These are phyloP conservation scores for Gaertneriomyces semiglobifer DNA, from an alignment of 192 early-diverging fungal genomes.

Conservation along the genomic window DNA sequence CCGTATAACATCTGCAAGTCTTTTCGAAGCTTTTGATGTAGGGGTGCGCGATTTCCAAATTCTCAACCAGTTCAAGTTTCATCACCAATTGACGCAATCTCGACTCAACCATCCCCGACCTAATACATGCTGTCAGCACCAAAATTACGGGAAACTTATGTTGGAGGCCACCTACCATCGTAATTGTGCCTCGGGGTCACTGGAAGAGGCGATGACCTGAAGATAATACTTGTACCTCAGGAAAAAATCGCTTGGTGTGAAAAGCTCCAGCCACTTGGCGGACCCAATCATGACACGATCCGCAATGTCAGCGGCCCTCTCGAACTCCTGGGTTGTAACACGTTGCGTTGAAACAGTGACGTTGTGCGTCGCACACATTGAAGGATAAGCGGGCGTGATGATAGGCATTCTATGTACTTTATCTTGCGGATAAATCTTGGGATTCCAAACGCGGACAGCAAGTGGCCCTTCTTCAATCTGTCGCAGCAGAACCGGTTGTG, in stretches of 20 bases:
- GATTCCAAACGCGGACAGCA: constrained; percentile 92
- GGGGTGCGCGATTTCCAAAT: constrained; percentile 77
- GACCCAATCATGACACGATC: constrained; percentile 74
- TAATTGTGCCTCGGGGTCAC: constrained; percentile 68
- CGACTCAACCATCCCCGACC: constrained; percentile 89
- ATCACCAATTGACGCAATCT: constrained; percentile 80
- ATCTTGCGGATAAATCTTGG: constrained; percentile 78
- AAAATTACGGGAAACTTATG: background rate
- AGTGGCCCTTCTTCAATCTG: constrained; percentile 82
- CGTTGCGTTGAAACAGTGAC: constrained; percentile 80
- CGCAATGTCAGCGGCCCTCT: constrained; percentile 70
- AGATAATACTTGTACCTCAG: constrained; percentile 81
- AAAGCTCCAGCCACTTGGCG: constrained; percentile 75
- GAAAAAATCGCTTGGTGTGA: constrained; percentile 89
- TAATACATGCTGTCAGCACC: constrained; percentile 10
- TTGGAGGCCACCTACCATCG: constrained; percentile 50
- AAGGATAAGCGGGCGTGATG: constrained; percentile 98
- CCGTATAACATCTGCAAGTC: constrained; percentile 56
- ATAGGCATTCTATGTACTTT: constrained; percentile 89
- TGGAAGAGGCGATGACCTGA: constrained; percentile 78
- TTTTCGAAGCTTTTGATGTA: constrained; percentile 86
- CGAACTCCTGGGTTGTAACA: constrained; percentile 83
- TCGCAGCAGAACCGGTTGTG: constrained; percentile 86
- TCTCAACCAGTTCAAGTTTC: constrained; percentile 75
- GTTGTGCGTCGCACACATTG: constrained; percentile 97